These are phyloP conservation scores for Magnolia changhungtana DNA, from an alignment of 164 flowering plant genomes.

Conservation along the genomic window DNA sequence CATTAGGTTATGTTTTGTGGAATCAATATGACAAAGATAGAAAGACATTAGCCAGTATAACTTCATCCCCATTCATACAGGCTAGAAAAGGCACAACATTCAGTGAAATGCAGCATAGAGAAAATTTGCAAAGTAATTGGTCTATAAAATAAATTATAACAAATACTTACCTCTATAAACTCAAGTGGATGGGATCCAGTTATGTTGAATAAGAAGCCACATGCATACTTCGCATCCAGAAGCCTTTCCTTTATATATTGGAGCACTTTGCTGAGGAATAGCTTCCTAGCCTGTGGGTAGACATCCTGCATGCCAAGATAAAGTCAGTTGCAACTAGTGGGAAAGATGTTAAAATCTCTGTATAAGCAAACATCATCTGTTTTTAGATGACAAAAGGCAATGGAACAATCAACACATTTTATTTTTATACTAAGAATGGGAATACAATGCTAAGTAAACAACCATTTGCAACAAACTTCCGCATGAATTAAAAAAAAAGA, in stretches of 20 bases:
- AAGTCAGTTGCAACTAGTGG: background rate
- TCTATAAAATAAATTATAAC: background rate
- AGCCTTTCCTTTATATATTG: conserved; percentile 81
- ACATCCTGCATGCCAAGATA: conserved; percentile 32
- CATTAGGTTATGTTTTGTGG: conserved; percentile 65
- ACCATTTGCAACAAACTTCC: background rate
- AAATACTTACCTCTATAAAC: conserved; percentile 61
- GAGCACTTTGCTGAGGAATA: conserved; percentile 73
- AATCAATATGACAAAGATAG: conserved; percentile 5
- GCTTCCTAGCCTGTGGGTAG: conserved; percentile 65
- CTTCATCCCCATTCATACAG: background rate
- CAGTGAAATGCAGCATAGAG: background rate
- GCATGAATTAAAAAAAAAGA: background rate
- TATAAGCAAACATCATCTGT: background rate
- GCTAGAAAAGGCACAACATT: background rate
- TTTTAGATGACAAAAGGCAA: background rate
- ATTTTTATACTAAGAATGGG: background rate
- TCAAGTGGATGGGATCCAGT: conserved; percentile 34
- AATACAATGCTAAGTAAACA: background rate
- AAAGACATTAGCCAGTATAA: background rate
- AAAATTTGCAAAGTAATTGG: background rate
- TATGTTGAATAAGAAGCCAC: conserved; percentile 58
- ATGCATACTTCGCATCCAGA: conserved; percentile 85
- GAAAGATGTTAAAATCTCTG: background rate
- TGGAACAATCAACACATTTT: background rate